phyloP scores from a whole-genome alignment of 2,329 filamentous ascomycete species.

The Rhinocladiella mackenziei region DNA sequence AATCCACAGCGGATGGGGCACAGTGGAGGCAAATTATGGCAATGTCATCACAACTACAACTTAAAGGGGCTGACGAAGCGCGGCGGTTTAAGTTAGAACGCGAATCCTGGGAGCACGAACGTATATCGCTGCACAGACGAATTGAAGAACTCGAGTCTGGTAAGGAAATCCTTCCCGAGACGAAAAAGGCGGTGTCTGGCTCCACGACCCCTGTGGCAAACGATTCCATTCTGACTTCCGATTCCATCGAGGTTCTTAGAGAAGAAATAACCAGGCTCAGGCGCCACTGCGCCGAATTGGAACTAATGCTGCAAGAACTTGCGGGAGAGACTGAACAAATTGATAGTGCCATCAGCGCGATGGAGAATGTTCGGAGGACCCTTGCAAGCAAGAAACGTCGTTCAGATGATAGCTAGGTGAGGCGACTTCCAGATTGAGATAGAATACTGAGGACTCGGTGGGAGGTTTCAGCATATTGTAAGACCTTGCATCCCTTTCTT shows the following conservation, averaged over 20 bases:
- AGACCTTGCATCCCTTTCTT: no score
- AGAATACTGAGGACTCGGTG: not conserved
- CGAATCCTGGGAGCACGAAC: slow-evolving; percentile 36
- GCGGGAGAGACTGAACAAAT: slow-evolving; percentile 25
- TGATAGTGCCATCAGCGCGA: slow-evolving; percentile 28
- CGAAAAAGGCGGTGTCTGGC: slow-evolving; percentile 11
- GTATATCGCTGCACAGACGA: slow-evolving; percentile 34
- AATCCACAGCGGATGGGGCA: slow-evolving; percentile 42
- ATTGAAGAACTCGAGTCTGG: slow-evolving; percentile 36
- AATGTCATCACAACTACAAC: slow-evolving; percentile 46
- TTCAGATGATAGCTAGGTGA: slow-evolving; percentile 17
- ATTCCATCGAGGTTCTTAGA: slow-evolving; percentile 26
- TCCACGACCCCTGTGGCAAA: slow-evolving; percentile 20
- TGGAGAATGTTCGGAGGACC: slow-evolving; percentile 33
- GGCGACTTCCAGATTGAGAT: slow-evolving; percentile 5
- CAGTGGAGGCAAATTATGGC: slow-evolving; percentile 52
- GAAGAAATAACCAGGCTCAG: slow-evolving; percentile 26
- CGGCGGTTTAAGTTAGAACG: slow-evolving; percentile 42
- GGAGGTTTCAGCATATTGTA: not conserved
- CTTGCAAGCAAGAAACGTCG: slow-evolving; percentile 15
- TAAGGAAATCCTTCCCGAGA: slow-evolving; percentile 19
- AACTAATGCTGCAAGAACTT: slow-evolving; percentile 22
- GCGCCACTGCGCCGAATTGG: slow-evolving; percentile 24
- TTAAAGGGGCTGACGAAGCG: slow-evolving; percentile 42
- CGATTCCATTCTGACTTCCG: slow-evolving; percentile 25